Conservation (phyloP, 441 rosid genomes). For the Daphne laureola region DNA sequence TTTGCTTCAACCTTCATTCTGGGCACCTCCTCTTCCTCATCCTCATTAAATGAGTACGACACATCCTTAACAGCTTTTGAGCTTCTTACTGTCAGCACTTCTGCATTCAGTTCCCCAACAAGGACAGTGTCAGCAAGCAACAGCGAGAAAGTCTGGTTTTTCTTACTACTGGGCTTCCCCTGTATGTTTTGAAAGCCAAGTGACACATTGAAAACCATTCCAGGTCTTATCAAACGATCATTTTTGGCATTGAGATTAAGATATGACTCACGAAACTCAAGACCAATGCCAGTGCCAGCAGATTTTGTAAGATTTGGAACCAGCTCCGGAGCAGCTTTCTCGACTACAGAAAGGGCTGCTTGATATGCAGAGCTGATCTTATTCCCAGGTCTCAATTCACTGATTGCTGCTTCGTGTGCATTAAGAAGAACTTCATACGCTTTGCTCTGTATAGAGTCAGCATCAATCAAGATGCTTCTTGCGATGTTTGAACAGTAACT, state of each 20-base stretch:
- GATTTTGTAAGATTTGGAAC: slow-evolving; percentile 45
- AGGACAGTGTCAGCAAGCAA: slow-evolving; percentile 60
- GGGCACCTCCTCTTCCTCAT: slow-evolving; percentile 44
- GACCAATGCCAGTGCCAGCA: slow-evolving; percentile 71
- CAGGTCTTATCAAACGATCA: slow-evolving; percentile 36
- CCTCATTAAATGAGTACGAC: slow-evolving; percentile 62
- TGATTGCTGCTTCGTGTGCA: slow-evolving; percentile 55
- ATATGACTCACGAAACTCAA: slow-evolving; percentile 62
- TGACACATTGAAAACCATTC: slow-evolving; percentile 58
- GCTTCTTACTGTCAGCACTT: slow-evolving; percentile 40
- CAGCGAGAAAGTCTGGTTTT: slow-evolving; percentile 34
- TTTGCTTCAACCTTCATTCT: slow-evolving; percentile 32
- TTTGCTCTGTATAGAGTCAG: slow-evolving; percentile 40
- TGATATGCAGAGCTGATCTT: slow-evolving; percentile 36
- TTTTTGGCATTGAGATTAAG: slow-evolving; percentile 51
- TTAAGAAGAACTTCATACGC: slow-evolving; percentile 55
- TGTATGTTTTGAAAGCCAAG: slow-evolving; percentile 63
- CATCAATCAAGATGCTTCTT: slow-evolving; percentile 53
- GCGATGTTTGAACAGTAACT: slow-evolving; percentile 65
- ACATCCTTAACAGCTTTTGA: slow-evolving; percentile 61
- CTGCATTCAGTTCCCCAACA: slow-evolving; percentile 33
- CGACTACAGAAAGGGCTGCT: slow-evolving; percentile 42
- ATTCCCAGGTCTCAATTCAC: slow-evolving; percentile 40
- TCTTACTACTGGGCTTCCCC: slow-evolving; percentile 31
- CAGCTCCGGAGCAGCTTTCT: slow-evolving; percentile 49